Percentiles rank a stretch among this genome's conserved stretches.
phyloP scores from a whole-genome alignment of 129 eudicot species.

The Calendula officinalis region DNA sequence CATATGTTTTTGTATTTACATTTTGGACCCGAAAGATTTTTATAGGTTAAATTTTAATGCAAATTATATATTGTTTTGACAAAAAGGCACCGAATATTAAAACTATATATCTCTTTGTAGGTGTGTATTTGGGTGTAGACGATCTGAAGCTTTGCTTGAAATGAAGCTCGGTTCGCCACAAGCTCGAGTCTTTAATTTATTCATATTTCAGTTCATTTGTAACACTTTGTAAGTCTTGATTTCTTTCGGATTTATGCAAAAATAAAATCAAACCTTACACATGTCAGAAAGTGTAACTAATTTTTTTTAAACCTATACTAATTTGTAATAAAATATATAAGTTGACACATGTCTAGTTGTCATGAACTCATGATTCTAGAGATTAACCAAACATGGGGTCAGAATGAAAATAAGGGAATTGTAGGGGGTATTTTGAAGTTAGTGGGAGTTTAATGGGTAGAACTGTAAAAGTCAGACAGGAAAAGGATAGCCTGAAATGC shows the following conservation, averaged over 20 bases:
- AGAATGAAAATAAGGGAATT: conserved; percentile 3
- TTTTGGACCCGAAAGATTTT: conserved; percentile 9
- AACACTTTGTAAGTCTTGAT: conserved; percentile 2
- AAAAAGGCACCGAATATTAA: neutral
- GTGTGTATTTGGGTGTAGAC: conserved; percentile 11
- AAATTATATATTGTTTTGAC: neutral
- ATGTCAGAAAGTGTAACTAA: conserved; percentile 3
- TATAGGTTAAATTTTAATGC: neutral
- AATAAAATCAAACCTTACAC: conserved; percentile 6
- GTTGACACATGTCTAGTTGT: neutral
- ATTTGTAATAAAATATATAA: neutral
- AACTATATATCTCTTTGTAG: neutral
- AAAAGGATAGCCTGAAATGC: conserved; percentile 22
- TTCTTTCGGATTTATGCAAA: conserved; percentile 8
- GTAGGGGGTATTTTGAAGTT: conserved; percentile 19
- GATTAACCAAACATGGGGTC: neutral
- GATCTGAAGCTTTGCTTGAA: conserved; percentile 20
- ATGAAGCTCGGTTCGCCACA: conserved; percentile 14
- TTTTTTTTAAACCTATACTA: neutral
- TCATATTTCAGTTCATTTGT: neutral
- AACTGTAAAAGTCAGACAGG: conserved; percentile 21
- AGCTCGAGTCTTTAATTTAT: conserved; percentile 10
- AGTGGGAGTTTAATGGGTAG: conserved; percentile 17
- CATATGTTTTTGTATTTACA: conserved; percentile 6
- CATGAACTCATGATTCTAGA: neutral